These are phyloP conservation scores for Tolypocladium tropicale DNA, from an alignment of 2,329 filamentous ascomycete species.

Conservation along the genomic window DNA sequence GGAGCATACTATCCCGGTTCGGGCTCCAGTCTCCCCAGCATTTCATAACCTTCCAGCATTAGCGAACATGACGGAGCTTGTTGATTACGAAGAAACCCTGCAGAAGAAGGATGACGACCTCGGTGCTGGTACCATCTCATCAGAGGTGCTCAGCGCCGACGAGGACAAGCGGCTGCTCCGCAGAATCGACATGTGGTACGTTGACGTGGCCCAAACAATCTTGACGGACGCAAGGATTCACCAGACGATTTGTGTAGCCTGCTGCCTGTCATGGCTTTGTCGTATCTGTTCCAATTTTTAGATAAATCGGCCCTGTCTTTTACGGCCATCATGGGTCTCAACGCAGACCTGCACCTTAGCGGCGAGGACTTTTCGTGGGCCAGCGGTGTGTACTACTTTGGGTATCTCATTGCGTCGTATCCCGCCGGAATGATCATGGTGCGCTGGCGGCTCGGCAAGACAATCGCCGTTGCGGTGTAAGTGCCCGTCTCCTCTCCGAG, in stretches of 20 bases:
- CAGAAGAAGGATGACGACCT: background rate
- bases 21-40: too few species aligned
- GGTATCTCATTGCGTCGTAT: conserved; percentile 28
- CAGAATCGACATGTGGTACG: conserved; percentile 47
- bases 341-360: conserved; percentile 30
- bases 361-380: conserved; percentile 43
- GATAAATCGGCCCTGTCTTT: conserved; percentile 49
- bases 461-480: conserved; percentile 11
- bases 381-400: conserved; percentile 39
- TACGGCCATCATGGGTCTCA: conserved; percentile 38
- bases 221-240: background rate
- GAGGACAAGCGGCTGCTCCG: conserved; percentile 42
- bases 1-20: background rate
- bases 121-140: background rate
- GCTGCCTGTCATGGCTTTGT: conserved; percentile 40
- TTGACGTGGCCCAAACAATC: conserved; percentile 12
- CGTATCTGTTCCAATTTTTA: conserved; percentile 49
- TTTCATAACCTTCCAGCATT: background rate
- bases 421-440: conserved; percentile 14
- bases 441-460: conserved; percentile 15
- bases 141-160: conserved; percentile 9
- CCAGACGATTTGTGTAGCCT: conserved; percentile 22
- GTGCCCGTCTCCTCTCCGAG: background rate
- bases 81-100: background rate
- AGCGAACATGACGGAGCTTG: conserved; percentile 1